phyloP scores from a whole-genome alignment of 1,284 basidiomycete species.

The Lentinula novae-zelandiae region DNA sequence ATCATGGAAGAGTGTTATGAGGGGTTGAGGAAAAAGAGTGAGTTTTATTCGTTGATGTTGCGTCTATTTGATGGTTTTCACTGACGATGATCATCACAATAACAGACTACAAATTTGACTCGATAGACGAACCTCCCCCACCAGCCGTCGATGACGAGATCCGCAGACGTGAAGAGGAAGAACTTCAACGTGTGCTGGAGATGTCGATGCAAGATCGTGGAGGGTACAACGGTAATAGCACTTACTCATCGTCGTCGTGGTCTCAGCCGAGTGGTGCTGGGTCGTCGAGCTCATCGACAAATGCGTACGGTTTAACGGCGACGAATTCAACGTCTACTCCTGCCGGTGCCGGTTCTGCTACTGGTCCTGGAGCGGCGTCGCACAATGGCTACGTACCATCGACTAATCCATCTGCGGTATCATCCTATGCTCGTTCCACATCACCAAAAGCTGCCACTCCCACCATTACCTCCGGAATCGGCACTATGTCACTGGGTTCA shows the following conservation, averaged over 20 bases:
- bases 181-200: constrained; percentile 86
- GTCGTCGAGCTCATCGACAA: constrained; percentile 25
- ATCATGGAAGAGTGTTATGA: constrained; percentile 92
- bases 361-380: not conserved
- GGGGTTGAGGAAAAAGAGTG: constrained; percentile 80
- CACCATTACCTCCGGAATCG: not conserved
- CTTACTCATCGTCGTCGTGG: constrained; percentile 43
- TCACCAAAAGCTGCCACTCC: constrained; percentile 14
- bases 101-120: constrained; percentile 70
- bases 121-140: constrained; percentile 60
- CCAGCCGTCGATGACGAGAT: constrained; percentile 75
- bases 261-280: constrained; percentile 39
- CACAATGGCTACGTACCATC: constrained; percentile 5
- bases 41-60: constrained; percentile 21
- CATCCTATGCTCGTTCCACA: constrained; percentile 4
- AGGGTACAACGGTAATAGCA: constrained; percentile 40
- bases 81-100: not conserved
- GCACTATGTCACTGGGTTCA: constrained; percentile 26
- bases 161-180: constrained; percentile 85
- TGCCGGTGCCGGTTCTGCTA: not conserved
- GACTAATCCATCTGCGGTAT: constrained; percentile 8
- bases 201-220: constrained; percentile 88
- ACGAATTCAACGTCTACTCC: constrained; percentile 13
- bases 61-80: too few relatives aligned
- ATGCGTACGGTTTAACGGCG: not conserved